A percentile compares a stretch with the other conserved stretches of the same genome.
phyloP scores from a whole-genome alignment of 192 early-diverging fungal genomes.

The Gamsiella multidivaricata region DNA sequence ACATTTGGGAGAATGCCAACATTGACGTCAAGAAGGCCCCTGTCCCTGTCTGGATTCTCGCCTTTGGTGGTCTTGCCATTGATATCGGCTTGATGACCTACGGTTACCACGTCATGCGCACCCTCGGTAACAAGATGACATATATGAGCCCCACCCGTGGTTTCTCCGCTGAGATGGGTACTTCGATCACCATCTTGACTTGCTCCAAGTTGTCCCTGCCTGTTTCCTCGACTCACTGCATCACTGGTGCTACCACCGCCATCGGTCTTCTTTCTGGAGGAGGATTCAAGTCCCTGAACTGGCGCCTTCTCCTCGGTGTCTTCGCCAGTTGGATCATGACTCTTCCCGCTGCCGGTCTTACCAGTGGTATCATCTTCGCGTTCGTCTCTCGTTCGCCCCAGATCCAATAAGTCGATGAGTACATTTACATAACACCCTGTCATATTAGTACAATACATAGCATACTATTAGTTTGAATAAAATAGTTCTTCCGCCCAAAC shows the following conservation, averaged over 20 bases:
- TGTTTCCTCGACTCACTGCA: conserved; percentile 88
- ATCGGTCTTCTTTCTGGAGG: conserved; percentile 76
- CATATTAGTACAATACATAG: no score
- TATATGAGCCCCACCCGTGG: conserved; percentile 85
- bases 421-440: no score
- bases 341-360: conserved; percentile 74
- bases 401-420: background rate
- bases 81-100: conserved; percentile 80
- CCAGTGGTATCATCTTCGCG: conserved; percentile 75
- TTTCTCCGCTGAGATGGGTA: conserved; percentile 82
- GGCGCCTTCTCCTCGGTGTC: conserved; percentile 74
- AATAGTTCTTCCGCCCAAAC: no score
- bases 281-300: conserved; percentile 75
- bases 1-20: conserved; percentile 68
- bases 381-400: conserved; percentile 66
- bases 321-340: conserved; percentile 82
- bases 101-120: conserved; percentile 82
- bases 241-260: conserved; percentile 78
- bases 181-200: conserved; percentile 82
- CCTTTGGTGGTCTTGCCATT: conserved; percentile 77
- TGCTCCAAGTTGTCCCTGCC: conserved; percentile 83
- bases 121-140: conserved; percentile 85
- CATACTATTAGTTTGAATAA: no score
- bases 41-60: conserved; percentile 82
- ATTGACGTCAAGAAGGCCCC: conserved; percentile 63